Conservation (phyloP, 805 yeast species). For the Spathaspora arborariae region DNA sequence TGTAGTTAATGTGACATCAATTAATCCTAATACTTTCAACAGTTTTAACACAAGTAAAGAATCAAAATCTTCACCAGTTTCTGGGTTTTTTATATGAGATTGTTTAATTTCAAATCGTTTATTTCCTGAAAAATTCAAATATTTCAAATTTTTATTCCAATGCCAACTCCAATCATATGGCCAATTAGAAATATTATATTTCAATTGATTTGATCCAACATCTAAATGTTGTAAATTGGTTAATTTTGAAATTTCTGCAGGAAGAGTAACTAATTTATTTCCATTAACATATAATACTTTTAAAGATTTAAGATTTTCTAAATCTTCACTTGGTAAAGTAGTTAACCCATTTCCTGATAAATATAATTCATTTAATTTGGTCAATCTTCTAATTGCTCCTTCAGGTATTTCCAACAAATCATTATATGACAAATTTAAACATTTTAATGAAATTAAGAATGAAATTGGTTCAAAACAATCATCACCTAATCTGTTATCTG, state of each 20-base stretch:
- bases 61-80: slow-evolving; percentile 62
- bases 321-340: slow-evolving; percentile 81
- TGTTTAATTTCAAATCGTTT: slow-evolving; percentile 85
- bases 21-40: slow-evolving; percentile 73
- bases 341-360: slow-evolving; percentile 81
- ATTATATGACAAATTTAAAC: slow-evolving; percentile 79
- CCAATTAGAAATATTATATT: slow-evolving; percentile 90
- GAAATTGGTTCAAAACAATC: slow-evolving; percentile 69
- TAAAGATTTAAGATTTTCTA: slow-evolving; percentile 57
- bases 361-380: slow-evolving; percentile 58
- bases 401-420: slow-evolving; percentile 76
- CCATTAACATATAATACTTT: slow-evolving; percentile 69
- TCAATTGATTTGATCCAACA: slow-evolving; percentile 85
- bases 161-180: slow-evolving; percentile 99
- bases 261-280: slow-evolving; percentile 80
- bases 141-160: slow-evolving; percentile 68
- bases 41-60: slow-evolving; percentile 59
- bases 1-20: slow-evolving; percentile 93
- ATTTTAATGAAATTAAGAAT: slow-evolving; percentile 51
- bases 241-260: slow-evolving; percentile 80
- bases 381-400: slow-evolving; percentile 60
- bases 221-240: slow-evolving; percentile 66
- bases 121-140: slow-evolving; percentile 89
- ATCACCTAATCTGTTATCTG: slow-evolving; percentile 83
- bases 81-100: slow-evolving; percentile 51